Base-by-base conservation (phyloP, 2,329 filamentous ascomycete species). In the Moelleriella libera region DNA sequence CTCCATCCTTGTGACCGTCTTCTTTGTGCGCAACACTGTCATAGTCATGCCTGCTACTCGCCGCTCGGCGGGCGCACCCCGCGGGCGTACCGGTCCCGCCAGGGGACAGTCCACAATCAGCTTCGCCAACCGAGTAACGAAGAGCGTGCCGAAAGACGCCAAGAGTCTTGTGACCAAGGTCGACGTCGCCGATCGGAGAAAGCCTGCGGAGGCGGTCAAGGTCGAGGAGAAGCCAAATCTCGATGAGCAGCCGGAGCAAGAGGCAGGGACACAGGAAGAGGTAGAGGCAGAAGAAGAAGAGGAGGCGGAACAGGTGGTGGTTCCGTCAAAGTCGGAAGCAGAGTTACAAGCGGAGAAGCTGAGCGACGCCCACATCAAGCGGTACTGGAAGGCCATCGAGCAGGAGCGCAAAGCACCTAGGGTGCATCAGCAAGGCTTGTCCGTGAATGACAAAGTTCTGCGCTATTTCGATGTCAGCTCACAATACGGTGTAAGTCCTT, bases 401-500 rank as follows among this genome's bases (percentile, higher is more conserved):
- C 68, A 69, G 41, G 73, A 80, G 57, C 74, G 87, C 55, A 74
- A 72, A 50, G 78, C 85, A 14, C 76, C 77, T 41, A 70, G 83
- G 56, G 80, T 94, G 37, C 92, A 97, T 59, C 88, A 94, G 65
- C 65, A 82, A 56, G 82, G 73, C 2, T 60, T 97, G 55, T 75
- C 71, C 9, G 54, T 85, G 43, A 74, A 83, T 48, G 89, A 97
- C 72, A 95, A 90, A 70, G 80, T 97, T 30, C 65, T 97, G 57
- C 74, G 90, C 52, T 86, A 95, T 62, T 98, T 92, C 66, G 92
- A 98, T 62, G 83, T 94, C 54, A 92, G 83, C 59, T 86, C 78
- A 50, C 86, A 95, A 58, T 98, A 86, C 63, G 92, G 92, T 48
- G 88, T 94, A 78, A 70, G 85, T 80, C 11, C 44, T 34, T 30